Evolutionary conservation across 257 asterid genomes (phyloP), one percentile per base, ranked within the genome.

Genomic region (Gentiana straminea): DNA sequence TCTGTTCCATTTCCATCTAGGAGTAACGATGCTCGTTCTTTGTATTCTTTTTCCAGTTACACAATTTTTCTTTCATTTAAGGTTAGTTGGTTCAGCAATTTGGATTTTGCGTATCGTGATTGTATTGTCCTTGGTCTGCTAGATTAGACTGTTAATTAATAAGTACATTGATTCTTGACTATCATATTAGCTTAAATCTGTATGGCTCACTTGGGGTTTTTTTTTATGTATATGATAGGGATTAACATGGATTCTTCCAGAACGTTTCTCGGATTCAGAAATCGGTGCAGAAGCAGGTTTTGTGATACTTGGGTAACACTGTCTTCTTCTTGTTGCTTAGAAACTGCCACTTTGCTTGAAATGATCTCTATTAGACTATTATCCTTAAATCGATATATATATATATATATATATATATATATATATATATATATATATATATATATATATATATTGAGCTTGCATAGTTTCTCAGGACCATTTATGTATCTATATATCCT

Each of bases 221-320:
- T 39, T 71, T 33, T 65, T 60, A 15, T 62, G 62, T 54, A 68
- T n/a, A 60, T 46, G 62, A 43, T 84, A 91, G 98, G 98, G 98
- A 58, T 77, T 91, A 75, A 91, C 98, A 39, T 91, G 98, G 98
- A 83, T 91, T 72, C 96, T 91, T 57, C 98, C 98, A 0, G 98
- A 91, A 70, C 78, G 96, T 53, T 91, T 91, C 78, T 84, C 95
- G n/a, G 87, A 85, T 24, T 91, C 98, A 60, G 99, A 92, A 75
- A 88, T 88, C 43, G 99, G 94, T 54, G 97, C 97, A 67, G 99
- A 92, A 88, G 94, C 93, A 84, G 98, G 96, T 87, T 76, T 83
- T 82, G 92, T 92, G 84, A 77, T 77, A 73, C 71, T 87, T 90
- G 70, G 96, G 97, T 86, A 86, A 86, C 94, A 77, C 62, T 79